phyloP scores from a whole-genome alignment of 1,284 basidiomycete species.

The Cryptococcus sp. region DNA sequence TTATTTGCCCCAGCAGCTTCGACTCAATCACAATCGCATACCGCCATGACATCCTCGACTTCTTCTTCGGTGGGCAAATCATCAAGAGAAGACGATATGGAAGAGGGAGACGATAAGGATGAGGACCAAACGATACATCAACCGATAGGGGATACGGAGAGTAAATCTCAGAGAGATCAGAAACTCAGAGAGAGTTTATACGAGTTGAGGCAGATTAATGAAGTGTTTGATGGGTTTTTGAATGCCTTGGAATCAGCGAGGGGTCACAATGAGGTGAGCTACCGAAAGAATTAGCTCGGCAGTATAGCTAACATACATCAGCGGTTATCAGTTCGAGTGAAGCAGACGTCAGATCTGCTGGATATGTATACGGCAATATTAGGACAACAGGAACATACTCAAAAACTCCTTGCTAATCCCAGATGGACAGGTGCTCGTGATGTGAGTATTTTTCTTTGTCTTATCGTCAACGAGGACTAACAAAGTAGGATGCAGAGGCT shows the following conservation, averaged over 20 bases:
- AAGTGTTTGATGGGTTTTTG: constrained; percentile 43
- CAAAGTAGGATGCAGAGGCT: constrained; percentile 8
- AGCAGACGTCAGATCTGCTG: constrained; percentile 37
- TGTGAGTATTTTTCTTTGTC: constrained; percentile 23
- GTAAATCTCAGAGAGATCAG: constrained; percentile 17
- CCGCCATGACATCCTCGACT: too few species aligned
- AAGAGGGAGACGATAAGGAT: constrained; percentile 8
- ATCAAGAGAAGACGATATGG: constrained; percentile 9
- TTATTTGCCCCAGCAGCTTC: not conserved
- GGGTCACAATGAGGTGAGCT: constrained; percentile 42
- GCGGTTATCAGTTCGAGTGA: constrained; percentile 40
- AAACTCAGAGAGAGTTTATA: constrained; percentile 37
- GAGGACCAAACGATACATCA: not conserved
- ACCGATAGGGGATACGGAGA: constrained; percentile 1
- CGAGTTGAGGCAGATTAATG: constrained; percentile 43
- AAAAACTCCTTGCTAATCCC: constrained; percentile 34
- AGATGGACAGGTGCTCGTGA: constrained; percentile 41
- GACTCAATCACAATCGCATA: too few species aligned
- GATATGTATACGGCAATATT: constrained; percentile 42
- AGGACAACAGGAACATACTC: constrained; percentile 44
- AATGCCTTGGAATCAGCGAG: constrained; percentile 32
- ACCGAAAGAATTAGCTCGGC: not conserved
- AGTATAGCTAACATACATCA: constrained; percentile 3
- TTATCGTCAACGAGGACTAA: not conserved
- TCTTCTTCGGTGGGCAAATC: not conserved